A percentile compares a stretch with the other conserved stretches of the same genome.
These are phyloP conservation scores for Sporothrix euskadiensis DNA, from an alignment of 2,329 filamentous ascomycete species.

Conservation along the genomic window DNA sequence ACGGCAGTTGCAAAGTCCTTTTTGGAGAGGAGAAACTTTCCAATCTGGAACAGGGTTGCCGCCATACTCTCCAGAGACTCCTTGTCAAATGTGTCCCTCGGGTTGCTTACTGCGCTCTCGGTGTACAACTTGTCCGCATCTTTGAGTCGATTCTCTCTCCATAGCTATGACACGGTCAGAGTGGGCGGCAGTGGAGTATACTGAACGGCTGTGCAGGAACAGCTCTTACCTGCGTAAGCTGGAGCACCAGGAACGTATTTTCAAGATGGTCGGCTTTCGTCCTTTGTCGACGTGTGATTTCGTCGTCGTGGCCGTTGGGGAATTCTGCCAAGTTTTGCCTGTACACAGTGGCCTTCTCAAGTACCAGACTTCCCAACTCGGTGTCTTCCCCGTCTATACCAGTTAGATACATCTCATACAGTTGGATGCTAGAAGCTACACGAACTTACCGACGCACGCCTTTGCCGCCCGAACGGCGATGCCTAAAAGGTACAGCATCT, in stretches of 20 bases:
- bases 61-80: conserved; percentile 61
- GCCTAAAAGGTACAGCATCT: conserved; percentile 19
- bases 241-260: conserved; percentile 65
- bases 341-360: conserved; percentile 65
- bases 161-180: conserved; percentile 51
- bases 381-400: conserved; percentile 53
- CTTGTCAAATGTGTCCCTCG: conserved; percentile 46
- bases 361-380: conserved; percentile 58
- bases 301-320: conserved; percentile 34
- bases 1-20: conserved; percentile 57
- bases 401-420: conserved; percentile 7
- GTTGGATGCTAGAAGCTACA: background rate
- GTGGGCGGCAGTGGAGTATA: background rate
- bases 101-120: conserved; percentile 51
- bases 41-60: conserved; percentile 72
- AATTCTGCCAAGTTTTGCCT: conserved; percentile 38
- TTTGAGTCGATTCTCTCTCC: conserved; percentile 70
- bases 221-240: conserved; percentile 64
- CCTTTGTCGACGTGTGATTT: conserved; percentile 29
- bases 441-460: conserved; percentile 58
- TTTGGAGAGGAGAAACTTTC: conserved; percentile 56
- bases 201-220: too few species aligned
- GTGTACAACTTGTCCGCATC: conserved; percentile 75
- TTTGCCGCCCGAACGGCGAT: conserved; percentile 37
- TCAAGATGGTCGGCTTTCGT: conserved; percentile 44